Evolutionary conservation across 371 early-diverging fungal genomes (phyloP), one percentile per base, ranked within the genome.

Genomic region (Mortierella sp.): DNA sequence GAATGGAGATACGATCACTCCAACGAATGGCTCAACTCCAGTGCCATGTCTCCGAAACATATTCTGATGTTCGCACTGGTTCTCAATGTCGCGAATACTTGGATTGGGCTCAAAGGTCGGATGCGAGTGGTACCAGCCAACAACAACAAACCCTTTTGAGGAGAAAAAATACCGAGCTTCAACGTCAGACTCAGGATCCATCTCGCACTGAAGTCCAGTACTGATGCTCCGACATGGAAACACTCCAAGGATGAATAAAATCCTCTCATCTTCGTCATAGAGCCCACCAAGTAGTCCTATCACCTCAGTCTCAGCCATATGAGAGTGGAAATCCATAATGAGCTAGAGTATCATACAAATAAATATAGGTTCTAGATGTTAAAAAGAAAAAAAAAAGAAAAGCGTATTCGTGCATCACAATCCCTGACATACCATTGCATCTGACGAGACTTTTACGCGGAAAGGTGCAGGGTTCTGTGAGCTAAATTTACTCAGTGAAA

Each of bases 121-220:
- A 82, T 96, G 96, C 50, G 94, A 94, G 77, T 96, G 96, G 84
- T 95, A 96, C 96, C 96, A 96, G 48, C 96, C 96, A n/a, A 96
- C 95, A 11, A 96, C 93, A 16, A 87, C 86, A 71, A 93, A 85
- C 0, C 94, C 93, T 48, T 86, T 86, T 41, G 88, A 87, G 1
- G 87, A 88, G 77, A 96, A 94, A 61, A 88, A 88, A 65, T 91
- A 90, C 6, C 95, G 86, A 0, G 94, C 95, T 40, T 86, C 88
- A 70, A 96, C 88, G 67, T 95, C 94, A 9, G 92, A 92, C n/a
- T 82, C 91, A 0, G 96, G 96, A 67, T 95, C 94, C 90, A 95
- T 92, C 66, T 95, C 95, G 88, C 95, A 88, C 87, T 94, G 93
- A 59, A 92, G 88, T 0, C 91, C 91, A 1, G 94, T 93, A 65